Evolutionary conservation across 305 asterid genomes (phyloP).

Genomic region (Rubia peregrina): DNA sequence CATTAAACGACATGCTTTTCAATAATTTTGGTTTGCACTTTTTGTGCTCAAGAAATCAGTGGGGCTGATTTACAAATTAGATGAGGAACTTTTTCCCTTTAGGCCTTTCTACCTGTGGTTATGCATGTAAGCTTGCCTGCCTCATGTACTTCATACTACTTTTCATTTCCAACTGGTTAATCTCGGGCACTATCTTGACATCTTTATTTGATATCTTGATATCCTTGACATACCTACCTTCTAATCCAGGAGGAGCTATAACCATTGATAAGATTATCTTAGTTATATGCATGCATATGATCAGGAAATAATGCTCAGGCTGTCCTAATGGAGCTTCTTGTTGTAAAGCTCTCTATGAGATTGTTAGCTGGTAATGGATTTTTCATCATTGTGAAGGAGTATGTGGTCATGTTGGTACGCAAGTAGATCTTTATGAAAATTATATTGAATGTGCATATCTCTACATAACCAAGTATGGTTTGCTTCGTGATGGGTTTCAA

Average conservation of each 20-base stretch:
- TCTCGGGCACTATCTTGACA: too few species aligned
- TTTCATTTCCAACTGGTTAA: too few species aligned
- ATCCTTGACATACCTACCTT: too few species aligned
- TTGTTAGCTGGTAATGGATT: neutral
- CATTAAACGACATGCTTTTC: neutral
- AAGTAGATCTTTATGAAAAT: neutral
- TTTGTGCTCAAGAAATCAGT: neutral
- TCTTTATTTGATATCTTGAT: too few species aligned
- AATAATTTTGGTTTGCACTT: neutral
- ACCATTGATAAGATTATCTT: too few species aligned
- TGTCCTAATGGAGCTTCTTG: neutral
- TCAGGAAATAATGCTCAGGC: too few species aligned
- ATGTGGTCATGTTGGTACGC: neutral
- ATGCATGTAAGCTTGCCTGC: too few species aligned
- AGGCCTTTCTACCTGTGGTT: neutral
- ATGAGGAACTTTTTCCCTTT: neutral
- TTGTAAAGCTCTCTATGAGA: neutral
- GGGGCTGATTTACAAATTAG: neutral
- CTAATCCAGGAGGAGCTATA: too few species aligned
- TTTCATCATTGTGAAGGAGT: neutral
- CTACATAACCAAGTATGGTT: neutral
- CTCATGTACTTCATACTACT: too few species aligned
- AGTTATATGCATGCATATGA: too few species aligned
- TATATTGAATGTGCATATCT: neutral
- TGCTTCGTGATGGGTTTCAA: too few species aligned